Conservation (phyloP, 257 asterid species). For the Orobanche coerulescens region DNA sequence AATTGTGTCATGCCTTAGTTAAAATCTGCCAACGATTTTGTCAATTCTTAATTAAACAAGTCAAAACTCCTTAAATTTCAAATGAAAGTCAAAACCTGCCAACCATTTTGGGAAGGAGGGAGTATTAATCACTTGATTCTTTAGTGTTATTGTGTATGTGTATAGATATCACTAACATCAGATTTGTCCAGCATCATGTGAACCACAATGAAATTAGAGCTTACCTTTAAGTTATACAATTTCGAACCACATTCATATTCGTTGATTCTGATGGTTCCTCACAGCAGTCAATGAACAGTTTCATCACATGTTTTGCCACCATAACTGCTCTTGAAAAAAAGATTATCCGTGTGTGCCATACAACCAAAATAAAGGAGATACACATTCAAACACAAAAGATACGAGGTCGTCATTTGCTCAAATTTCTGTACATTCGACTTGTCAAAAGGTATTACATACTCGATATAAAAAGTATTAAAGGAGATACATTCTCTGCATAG, state of each 20-base stretch:
- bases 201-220: slow-evolving; percentile 14
- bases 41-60: too few relatives aligned
- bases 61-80: too few relatives aligned
- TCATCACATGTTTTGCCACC: slow-evolving; percentile 75
- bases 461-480: background rate
- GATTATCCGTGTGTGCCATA: slow-evolving; percentile 15
- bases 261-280: slow-evolving; percentile 60
- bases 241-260: slow-evolving; percentile 56
- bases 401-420: background rate
- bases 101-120: too few relatives aligned
- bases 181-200: background rate
- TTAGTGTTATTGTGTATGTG: background rate
- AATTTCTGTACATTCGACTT: background rate
- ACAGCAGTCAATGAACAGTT: slow-evolving; percentile 67
- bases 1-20: too few relatives aligned
- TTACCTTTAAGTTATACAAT: slow-evolving; percentile 73
- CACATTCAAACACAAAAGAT: background rate
- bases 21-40: too few relatives aligned
- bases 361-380: slow-evolving; percentile 7
- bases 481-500: background rate
- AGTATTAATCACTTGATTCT: background rate
- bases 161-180: background rate
- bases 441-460: background rate
- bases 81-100: too few relatives aligned
- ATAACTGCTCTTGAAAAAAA: slow-evolving; percentile 44